A percentile compares a stretch with the other conserved stretches of the same genome.
Evolutionary conservation across 305 asterid genomes (phyloP).

Genomic region (Withania somnifera): DNA sequence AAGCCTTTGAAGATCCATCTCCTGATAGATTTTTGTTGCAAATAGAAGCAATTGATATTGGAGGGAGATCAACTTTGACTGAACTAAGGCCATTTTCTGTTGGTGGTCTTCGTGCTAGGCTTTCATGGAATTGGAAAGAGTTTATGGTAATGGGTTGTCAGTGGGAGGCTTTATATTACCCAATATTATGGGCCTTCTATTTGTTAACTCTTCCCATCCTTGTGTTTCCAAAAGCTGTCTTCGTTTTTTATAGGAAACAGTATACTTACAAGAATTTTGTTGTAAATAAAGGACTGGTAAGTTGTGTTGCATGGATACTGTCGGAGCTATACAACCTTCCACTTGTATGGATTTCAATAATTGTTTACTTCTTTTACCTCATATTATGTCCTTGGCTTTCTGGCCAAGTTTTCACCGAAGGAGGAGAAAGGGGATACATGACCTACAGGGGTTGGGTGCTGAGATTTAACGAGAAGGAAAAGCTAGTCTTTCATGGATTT

Average conservation of each 20-base stretch:
- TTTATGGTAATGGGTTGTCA: conserved; percentile 94
- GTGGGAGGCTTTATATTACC: conserved; percentile 70
- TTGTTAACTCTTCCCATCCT: conserved; percentile 30
- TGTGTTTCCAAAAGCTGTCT: conserved; percentile 48
- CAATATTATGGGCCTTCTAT: conserved; percentile 50
- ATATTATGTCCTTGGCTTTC: conserved; percentile 76
- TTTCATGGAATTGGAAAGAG: conserved; percentile 71
- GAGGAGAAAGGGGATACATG: conserved; percentile 59
- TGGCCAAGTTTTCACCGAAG: conserved; percentile 54
- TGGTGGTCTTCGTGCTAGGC: conserved; percentile 41
- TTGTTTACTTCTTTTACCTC: conserved; percentile 66
- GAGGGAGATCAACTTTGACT: conserved; percentile 43
- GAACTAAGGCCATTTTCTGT: conserved; percentile 80
- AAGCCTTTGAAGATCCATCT: conserved; percentile 76
- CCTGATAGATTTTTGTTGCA: conserved; percentile 66
- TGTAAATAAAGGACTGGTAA: conserved; percentile 37
- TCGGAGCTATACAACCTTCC: conserved; percentile 42
- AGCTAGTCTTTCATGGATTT: conserved; percentile 51
- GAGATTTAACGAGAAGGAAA: conserved; percentile 14
- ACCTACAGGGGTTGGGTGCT: conserved; percentile 79
- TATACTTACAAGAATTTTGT: conserved; percentile 37
- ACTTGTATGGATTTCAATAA: conserved; percentile 32
- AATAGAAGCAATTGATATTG: conserved; percentile 57
- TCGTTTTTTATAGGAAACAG: conserved; percentile 29
- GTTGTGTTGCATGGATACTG: conserved; percentile 42